A percentile compares a stretch with the other conserved stretches of the same genome.
phyloP scores from a whole-genome alignment of 352 stramenopile genomes.

The Phytophthora hybrid region DNA sequence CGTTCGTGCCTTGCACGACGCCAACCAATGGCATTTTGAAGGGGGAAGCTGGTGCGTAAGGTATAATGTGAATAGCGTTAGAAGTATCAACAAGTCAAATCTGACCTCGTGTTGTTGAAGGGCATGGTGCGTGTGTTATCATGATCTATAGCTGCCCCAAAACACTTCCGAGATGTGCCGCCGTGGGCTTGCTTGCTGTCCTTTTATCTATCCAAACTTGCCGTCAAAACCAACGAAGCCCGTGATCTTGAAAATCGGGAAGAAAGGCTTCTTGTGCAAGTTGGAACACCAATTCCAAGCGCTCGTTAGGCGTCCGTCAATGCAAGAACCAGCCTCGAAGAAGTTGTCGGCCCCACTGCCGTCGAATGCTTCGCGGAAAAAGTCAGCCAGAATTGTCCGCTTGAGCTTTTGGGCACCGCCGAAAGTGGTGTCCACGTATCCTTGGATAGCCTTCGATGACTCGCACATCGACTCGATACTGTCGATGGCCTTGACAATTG shows the following conservation, averaged over 20 bases:
- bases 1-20: too few species aligned
- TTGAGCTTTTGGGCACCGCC: conserved; percentile 85
- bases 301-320: conserved; percentile 96
- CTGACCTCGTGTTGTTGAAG: conserved; percentile 24
- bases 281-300: conserved; percentile 99
- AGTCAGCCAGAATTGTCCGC: conserved; percentile 94
- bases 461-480: conserved; percentile 68
- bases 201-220: conserved; percentile 86
- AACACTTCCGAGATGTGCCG: background rate
- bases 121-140: conserved; percentile 6
- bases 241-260: conserved; percentile 96
- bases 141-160: conserved; percentile 22
- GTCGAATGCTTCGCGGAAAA: conserved; percentile 97
- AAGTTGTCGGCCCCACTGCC: conserved; percentile 96
- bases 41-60: conserved; percentile 2
- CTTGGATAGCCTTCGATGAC: conserved; percentile 56
- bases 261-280: conserved; percentile 94
- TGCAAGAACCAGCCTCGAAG: conserved; percentile 96
- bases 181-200: background rate
- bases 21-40: too few species aligned
- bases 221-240: conserved; percentile 97
- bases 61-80: conserved; percentile 38
- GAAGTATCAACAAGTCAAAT: conserved; percentile 21
- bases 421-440: conserved; percentile 85
- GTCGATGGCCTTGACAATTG: conserved; percentile 90